Base-by-base conservation (phyloP, 1,139 yeast genomes). In the Spathaspora sp. region DNA sequence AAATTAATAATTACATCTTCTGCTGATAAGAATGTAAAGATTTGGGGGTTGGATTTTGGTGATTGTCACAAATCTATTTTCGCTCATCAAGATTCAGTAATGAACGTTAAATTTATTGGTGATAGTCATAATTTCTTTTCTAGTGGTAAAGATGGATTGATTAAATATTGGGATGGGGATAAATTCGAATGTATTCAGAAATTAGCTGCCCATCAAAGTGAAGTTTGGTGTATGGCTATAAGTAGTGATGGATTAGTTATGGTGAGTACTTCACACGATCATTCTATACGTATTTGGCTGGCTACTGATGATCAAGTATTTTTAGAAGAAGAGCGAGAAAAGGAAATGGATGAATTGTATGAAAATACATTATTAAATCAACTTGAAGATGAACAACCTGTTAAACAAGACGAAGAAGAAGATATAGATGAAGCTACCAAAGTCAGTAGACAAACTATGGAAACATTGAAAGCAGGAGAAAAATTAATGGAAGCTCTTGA, bases 11-110 rank as follows among this genome's bases (percentile, higher is more conserved):
- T 91, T 46, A 89, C 98, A 0, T 88, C 97, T 6, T 89, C 97
- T 1, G 99, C 99, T 0, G 99, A 93, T 68, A 93, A 93, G 66
- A 93, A 93, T 66, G 89, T 93, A 61, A 90, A 95, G 65, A 86
- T 93, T 48, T 93, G 99, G 99, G 99, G 99, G 43, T 72, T 95
- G 50, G 99, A 93, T 65, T 93, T 93, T 64, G 99, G 99, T 66
- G 99, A 93, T 67, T 93, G 99, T 72, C 99, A 93, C 67, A 86
- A 86, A 64, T 91, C 98, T 3, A 82, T 93, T 29, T 93, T 95
- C 65, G 99, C 96, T 1, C 99, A 93, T 61, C 96, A 90, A 60
- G 99, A 93, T 64, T 85, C 96, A 4, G 87, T 93, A 50, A 89
- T 93, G 96, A 78, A 80, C 55, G 97, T 91, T 31, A 80, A 72